Percentiles rank a stretch among this genome's conserved stretches.
Evolutionary conservation across 257 asterid genomes (phyloP).

Genomic region (Solanum tarijense): DNA sequence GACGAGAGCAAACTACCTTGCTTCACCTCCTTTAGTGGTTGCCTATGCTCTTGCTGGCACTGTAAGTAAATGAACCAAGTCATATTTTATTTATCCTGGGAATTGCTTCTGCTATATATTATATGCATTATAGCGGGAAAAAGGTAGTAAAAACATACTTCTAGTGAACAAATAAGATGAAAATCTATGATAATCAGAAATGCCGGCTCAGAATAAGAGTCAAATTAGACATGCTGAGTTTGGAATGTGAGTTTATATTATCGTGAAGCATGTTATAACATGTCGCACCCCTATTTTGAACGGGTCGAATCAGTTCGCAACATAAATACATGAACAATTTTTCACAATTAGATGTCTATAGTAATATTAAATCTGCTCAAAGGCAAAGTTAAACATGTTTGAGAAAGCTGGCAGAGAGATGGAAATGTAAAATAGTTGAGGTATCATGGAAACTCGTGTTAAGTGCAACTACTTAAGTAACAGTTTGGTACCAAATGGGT

Average conservation of each 20-base stretch:
- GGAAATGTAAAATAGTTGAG: neutral
- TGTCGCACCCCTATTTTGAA: neutral
- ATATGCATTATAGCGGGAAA: neutral
- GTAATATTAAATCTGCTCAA: neutral
- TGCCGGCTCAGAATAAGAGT: neutral
- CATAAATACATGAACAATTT: neutral
- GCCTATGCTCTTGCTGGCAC: conserved; percentile 99
- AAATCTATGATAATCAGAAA: neutral
- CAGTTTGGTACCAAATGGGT: neutral
- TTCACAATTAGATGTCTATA: neutral
- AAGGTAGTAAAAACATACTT: neutral
- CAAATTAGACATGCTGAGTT: neutral
- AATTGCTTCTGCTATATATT: neutral
- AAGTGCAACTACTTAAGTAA: neutral
- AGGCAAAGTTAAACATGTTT: neutral
- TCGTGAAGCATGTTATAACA: neutral
- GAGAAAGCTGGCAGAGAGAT: neutral
- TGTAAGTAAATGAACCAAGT: conserved; percentile 30
- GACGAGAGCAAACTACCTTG: conserved; percentile 93
- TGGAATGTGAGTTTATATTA: neutral
- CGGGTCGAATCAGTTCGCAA: neutral
- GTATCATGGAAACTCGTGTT: neutral
- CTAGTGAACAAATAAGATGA: neutral
- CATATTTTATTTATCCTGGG: neutral
- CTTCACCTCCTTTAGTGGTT: conserved; percentile 97